A percentile compares a stretch with the other conserved stretches of the same genome.
Conservation (phyloP, 371 early-diverging fungal genomes). For the Syncephalis plumigaleata region DNA sequence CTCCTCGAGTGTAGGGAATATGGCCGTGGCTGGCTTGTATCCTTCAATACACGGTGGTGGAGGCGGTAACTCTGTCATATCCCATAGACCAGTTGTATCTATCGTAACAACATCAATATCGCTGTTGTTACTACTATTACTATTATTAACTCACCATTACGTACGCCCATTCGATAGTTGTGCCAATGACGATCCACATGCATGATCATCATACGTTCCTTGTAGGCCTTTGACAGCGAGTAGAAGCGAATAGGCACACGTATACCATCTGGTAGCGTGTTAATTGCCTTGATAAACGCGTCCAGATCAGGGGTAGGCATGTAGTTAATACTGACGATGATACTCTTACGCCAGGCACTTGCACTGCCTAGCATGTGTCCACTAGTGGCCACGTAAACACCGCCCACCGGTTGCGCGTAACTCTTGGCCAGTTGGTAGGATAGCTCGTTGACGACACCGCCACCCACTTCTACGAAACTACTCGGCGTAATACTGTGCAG, state of each 20-base stretch:
- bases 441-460: conserved; percentile 60
- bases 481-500: conserved; percentile 55
- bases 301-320: conserved; percentile 55
- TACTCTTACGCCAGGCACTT: conserved; percentile 29
- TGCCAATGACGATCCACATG: conserved; percentile 75
- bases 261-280: conserved; percentile 47
- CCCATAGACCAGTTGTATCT: conserved; percentile 66
- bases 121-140: conserved; percentile 12
- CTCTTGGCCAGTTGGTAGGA: conserved; percentile 74
- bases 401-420: conserved; percentile 47
- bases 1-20: conserved; percentile 32
- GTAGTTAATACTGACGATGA: conserved; percentile 46
- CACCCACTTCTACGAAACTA: conserved; percentile 68
- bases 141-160: conserved; percentile 28
- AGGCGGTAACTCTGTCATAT: conserved; percentile 18
- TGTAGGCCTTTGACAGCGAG: conserved; percentile 35
- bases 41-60: conserved; percentile 28
- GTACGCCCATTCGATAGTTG: conserved; percentile 45
- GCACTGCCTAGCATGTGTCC: conserved; percentile 49
- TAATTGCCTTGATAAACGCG: conserved; percentile 46
- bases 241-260: conserved; percentile 69
- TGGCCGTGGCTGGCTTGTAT: conserved; percentile 36
- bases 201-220: conserved; percentile 51
- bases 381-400: conserved; percentile 62
- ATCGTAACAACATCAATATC: background rate